Conservation (phyloP, 148 eudicot genomes). For the Chenopodium suecicum region DNA sequence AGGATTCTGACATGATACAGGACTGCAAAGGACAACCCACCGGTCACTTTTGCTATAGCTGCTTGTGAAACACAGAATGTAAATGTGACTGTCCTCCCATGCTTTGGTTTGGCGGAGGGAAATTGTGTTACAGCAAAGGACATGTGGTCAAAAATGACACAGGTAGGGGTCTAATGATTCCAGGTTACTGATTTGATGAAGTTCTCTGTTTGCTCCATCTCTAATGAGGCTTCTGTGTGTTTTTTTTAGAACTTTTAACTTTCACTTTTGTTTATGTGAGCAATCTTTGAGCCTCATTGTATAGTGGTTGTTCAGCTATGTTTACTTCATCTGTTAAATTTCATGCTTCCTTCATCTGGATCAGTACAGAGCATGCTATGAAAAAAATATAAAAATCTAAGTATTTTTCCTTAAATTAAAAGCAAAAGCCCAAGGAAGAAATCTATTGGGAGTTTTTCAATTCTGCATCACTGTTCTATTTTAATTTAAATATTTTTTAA, state of each 20-base stretch:
- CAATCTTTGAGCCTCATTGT: not conserved
- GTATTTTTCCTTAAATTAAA: not conserved
- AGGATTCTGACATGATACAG: slow-evolving; percentile 41
- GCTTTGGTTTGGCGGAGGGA: slow-evolving; percentile 83
- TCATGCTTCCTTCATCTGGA: not conserved
- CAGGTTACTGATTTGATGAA: slow-evolving; percentile 3
- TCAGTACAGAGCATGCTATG: not conserved
- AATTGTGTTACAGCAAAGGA: slow-evolving; percentile 83
- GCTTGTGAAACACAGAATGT: slow-evolving; percentile 98
- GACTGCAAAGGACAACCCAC: slow-evolving; percentile 85
- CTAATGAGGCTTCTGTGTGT: not conserved
- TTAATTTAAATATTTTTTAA: not conserved
- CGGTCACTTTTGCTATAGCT: slow-evolving; percentile 92
- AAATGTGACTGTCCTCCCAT: slow-evolving; percentile 84
- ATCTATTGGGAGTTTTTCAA: not conserved
- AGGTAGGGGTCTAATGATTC: slow-evolving; percentile 40
- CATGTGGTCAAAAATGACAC: slow-evolving; percentile 87
- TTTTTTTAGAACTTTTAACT: not conserved
- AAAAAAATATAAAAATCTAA: not conserved
- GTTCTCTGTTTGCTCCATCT: not conserved
- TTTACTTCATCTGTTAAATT: not conserved
- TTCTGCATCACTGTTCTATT: not conserved
- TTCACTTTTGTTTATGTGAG: not conserved
- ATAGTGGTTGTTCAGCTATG: not conserved
- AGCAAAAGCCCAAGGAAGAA: not conserved